A percentile compares a stretch with the other conserved stretches of the same genome.
These are phyloP conservation scores for Aegilops sharonensis DNA, from an alignment of 176 grass and related monocot genomes.

Conservation along the genomic window DNA sequence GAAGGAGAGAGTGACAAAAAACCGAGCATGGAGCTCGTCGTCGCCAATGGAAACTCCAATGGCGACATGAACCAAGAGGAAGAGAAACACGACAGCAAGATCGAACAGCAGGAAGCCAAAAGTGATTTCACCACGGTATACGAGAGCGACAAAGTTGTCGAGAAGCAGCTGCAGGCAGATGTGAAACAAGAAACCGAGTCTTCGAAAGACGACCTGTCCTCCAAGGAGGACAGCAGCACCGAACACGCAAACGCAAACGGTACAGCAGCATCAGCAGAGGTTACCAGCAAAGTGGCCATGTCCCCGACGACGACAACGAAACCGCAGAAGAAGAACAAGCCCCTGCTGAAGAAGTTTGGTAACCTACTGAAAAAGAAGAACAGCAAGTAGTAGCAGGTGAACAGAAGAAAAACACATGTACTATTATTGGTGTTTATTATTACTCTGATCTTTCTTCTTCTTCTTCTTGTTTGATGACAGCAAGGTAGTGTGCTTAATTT, in stretches of 20 bases:
- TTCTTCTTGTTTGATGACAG: conserved; percentile 46
- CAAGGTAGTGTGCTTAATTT: conserved; percentile 43
- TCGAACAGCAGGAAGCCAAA: conserved; percentile 30
- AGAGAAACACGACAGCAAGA: conserved; percentile 40
- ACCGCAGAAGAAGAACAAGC: conserved; percentile 73
- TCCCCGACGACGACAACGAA: conserved; percentile 40
- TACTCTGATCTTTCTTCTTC: conserved; percentile 35
- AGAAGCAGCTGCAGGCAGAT: conserved; percentile 38
- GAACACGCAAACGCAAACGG: conserved; percentile 29
- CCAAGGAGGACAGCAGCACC: conserved; percentile 43
- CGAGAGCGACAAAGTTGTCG: conserved; percentile 27
- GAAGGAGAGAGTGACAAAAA: conserved; percentile 35
- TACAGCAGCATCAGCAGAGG: conserved; percentile 24
- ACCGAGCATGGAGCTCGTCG: conserved; percentile 8
- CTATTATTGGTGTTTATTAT: conserved; percentile 42
- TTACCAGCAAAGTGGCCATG: conserved; percentile 40
- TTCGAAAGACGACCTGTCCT: conserved; percentile 43
- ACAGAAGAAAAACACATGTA: conserved; percentile 12
- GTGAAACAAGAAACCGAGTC: conserved; percentile 42
- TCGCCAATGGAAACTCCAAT: neutral
- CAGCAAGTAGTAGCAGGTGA: conserved; percentile 57
- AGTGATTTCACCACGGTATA: conserved; percentile 21
- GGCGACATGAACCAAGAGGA: conserved; percentile 34
- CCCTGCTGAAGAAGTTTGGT: conserved; percentile 88
- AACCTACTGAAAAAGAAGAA: conserved; percentile 91